Conservation (phyloP, 2,329 filamentous ascomycete species). For the Pseudocercospora fuligena region DNA sequence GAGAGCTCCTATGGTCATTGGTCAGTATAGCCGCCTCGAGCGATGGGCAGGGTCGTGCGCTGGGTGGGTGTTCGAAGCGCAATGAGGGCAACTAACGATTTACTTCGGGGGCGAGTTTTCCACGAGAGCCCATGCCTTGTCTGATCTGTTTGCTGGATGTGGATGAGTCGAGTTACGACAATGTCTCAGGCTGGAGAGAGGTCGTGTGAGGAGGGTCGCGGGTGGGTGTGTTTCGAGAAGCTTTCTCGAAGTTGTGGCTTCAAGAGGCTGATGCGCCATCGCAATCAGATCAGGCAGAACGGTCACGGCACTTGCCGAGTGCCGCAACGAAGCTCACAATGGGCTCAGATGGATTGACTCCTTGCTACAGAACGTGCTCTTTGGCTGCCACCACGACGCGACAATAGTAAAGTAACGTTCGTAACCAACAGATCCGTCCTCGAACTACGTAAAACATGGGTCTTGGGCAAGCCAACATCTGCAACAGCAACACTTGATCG, state of each 20-base stretch:
- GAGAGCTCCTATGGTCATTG: slow-evolving; percentile 73
- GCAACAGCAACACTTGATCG: background rate
- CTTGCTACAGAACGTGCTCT: background rate
- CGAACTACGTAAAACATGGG: background rate
- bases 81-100: slow-evolving; percentile 63
- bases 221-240: slow-evolving; percentile 6
- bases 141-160: slow-evolving; percentile 14
- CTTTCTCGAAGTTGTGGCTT: slow-evolving; percentile 1
- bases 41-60: slow-evolving; percentile 7
- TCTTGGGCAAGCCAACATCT: background rate
- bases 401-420: background rate
- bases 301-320: background rate
- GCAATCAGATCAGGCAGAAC: background rate
- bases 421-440: background rate
- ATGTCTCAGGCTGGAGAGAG: background rate
- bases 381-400: background rate
- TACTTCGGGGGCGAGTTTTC: slow-evolving; percentile 98
- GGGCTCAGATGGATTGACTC: background rate
- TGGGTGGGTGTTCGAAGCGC: background rate
- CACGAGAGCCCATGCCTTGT: slow-evolving; percentile 82
- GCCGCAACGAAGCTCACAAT: background rate
- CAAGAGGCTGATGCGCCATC: background rate
- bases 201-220: background rate
- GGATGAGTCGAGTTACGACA: slow-evolving; percentile 2
- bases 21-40: slow-evolving; percentile 16